Evolutionary conservation across 2,329 filamentous ascomycete genomes (phyloP), one percentile per base, ranked within the genome.

Genomic region (Monilinia fructigena): DNA sequence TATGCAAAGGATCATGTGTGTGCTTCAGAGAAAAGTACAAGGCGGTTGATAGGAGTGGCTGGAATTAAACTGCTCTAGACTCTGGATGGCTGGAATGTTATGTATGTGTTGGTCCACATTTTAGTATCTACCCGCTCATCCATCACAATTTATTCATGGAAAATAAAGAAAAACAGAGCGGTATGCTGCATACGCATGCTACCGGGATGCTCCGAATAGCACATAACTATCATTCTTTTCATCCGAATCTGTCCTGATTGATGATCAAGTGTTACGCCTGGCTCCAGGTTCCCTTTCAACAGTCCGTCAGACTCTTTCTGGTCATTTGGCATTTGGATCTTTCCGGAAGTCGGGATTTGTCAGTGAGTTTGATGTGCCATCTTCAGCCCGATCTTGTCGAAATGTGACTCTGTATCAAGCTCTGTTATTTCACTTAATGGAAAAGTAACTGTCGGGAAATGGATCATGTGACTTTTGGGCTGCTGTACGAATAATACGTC

Each of bases 271-370:
- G 31, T 31, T 58, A n/a, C 2, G 5, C 40, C 11, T 14, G 5
- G 3, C 3, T 7, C 26, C 5, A 31, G 4, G 23, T 16, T 28
- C 8, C 10, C 16, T 26, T 20, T 42, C 3, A 26, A 42, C n/a
- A 38, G 38, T 2, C 38, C 3, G 2, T 18, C n/a, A 2, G 2
- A 40, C 18, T 3, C 4, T 40, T 1, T 26, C 4, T 1, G 38
- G 31, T 20, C 1, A 40, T 40, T 7, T 2, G 4, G 3, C 1
- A 40, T 40, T 7, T 2, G 4, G 2, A 42, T 5, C 0, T 47
- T 12, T 4, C 6, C 12, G n/a, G n/a, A 4, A 50, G 20, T 50
- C 12, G 4, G 14, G 10, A 42, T 5, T 6, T 16, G 3, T 28
- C 14, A 16, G 23, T 59, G 6, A 20, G 40, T n/a, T 47, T 59